Evolutionary conservation across 2,329 filamentous ascomycete species (phyloP), one percentile per base, ranked within the genome.

Genomic region (Ramichloridium luteum): DNA sequence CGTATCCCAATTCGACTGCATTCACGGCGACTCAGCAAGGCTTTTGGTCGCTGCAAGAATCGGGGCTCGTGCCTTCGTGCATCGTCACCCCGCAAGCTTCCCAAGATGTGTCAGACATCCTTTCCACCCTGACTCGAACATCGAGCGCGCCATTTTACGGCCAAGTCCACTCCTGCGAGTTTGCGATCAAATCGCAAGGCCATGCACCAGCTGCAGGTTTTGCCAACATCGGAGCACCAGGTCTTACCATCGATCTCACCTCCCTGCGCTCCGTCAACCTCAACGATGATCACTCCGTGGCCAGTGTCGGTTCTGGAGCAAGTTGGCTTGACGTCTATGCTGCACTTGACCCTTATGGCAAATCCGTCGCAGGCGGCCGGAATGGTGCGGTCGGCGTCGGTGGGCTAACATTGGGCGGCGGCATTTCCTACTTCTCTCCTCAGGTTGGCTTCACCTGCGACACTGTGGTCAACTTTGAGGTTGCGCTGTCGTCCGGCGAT

Each of bases 361-460:
- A 48, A 6, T 18, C 32, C 6, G 45, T 46, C 9, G 32, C 41
- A 11, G 49, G 49, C 18, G 47, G 47, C n/a, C 31, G 28, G 4
- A 34, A 29, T 29, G 32, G 32, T 10, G 5, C 8, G 13, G 32
- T 34, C 6, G 32, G 32, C 13, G 32, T 34, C 17, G 32, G 32
- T 14, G 32, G 32, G 10, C 25, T 34, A n/a, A 28, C 26, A 13
- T 11, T 29, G 3, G 32, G 32, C 2, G 55, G 67, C 16, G 68
- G 68, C 8, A 59, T 68, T 14, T 65, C 63, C 1, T 69, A 58
- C 49, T 63, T 67, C 42, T 57, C 60, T 2, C 56, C 58, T 0
- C 49, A 48, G 1, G 48, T 59, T 39, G 71, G 70, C 5, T 69
- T 64, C 50, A 64, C 58, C 14, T 61, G 60, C 33, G 68, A 47